Evolutionary conservation across 495 filamentous ascomycete species (phyloP), one percentile per base, ranked within the genome.

Genomic region (Penicillium longicatenatum): DNA sequence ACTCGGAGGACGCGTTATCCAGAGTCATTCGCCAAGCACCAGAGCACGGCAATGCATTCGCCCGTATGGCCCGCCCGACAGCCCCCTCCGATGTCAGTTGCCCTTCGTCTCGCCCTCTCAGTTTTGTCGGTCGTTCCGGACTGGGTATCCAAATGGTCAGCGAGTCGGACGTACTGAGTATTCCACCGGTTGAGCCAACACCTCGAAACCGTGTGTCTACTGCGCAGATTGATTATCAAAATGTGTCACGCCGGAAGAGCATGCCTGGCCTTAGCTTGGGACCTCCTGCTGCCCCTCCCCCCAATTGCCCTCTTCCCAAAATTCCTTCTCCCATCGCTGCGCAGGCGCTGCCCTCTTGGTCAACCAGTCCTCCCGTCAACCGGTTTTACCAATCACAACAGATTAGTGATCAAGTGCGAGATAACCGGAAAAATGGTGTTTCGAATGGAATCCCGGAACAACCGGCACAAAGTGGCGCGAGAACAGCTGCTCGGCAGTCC

Each of bases 271-370:
- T 88, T 30, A 71, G 70, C 1, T 74, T 82, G 11, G 84, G 84
- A 1, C 86, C 85, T 43, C 86, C 86, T 0, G 78, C 77, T 12
- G 82, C 79, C 14, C 86, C 86, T 12, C 86, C 86, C 16, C 86
- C 86, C 11, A 84, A 79, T 19, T 81, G 79, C 50, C 85, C 86
- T 0, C 75, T 89, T 4, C 86, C 86, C 7, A 83, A 86, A 6
- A 75, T 89, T 11, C 86, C 86, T 10, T 67, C 69, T 0, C 54
- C 64, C 12, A 54, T 65, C 6, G 29, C 55, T 22, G 39, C 55
- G 53, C 59, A 61, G 49, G 45, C 53, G n/a, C 51, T 47, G n/a
- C 46, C 56, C 3, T 33, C 44, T 8, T 57, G 35, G 52, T 39
- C 57, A 2, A 19, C 42, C 19, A 55, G n/a, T 37, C 22, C 33